Evolutionary conservation across 2,329 filamentous ascomycete genomes (phyloP).

Genomic region (Alternaria ethzedia): DNA sequence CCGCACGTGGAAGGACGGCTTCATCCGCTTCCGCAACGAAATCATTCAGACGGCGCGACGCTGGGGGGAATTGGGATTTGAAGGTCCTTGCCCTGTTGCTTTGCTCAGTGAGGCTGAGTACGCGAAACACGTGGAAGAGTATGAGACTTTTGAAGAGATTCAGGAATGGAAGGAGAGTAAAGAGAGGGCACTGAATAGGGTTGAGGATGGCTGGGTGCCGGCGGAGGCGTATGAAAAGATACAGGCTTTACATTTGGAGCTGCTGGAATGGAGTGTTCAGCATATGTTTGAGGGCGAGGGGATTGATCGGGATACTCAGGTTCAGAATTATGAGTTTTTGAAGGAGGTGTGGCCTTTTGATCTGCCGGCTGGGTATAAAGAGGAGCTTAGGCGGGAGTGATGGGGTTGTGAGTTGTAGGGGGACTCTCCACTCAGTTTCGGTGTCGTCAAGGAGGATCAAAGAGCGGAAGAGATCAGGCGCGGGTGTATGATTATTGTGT

Average conservation of each 20-base stretch:
- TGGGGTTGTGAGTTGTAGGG: too few species aligned
- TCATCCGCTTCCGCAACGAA: constrained; percentile 49
- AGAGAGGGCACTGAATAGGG: constrained; percentile 38
- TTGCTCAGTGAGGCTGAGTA: constrained; percentile 34
- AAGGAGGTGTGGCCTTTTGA: constrained; percentile 49
- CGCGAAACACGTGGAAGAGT: constrained; percentile 37
- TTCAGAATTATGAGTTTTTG: constrained; percentile 41
- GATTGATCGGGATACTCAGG: constrained; percentile 43
- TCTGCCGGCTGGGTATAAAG: background rate
- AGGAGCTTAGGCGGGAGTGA: too few species aligned
- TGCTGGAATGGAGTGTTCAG: constrained; percentile 41
- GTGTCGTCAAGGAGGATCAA: too few species aligned
- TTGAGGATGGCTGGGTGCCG: constrained; percentile 48
- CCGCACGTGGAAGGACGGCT: constrained; percentile 52
- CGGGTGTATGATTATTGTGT: too few species aligned
- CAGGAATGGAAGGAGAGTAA: constrained; percentile 39
- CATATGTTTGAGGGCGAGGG: constrained; percentile 38
- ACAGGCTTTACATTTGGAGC: constrained; percentile 34
- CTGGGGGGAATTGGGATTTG: constrained; percentile 51
- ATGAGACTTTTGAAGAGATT: constrained; percentile 42
- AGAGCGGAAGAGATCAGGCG: too few species aligned
- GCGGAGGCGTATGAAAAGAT: constrained; percentile 43
- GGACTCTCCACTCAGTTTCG: too few species aligned
- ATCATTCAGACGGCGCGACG: constrained; percentile 48
- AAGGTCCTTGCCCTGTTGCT: constrained; percentile 41